Base-by-base conservation (phyloP, 805 yeast species). In the Hanseniaspora singularis region DNA sequence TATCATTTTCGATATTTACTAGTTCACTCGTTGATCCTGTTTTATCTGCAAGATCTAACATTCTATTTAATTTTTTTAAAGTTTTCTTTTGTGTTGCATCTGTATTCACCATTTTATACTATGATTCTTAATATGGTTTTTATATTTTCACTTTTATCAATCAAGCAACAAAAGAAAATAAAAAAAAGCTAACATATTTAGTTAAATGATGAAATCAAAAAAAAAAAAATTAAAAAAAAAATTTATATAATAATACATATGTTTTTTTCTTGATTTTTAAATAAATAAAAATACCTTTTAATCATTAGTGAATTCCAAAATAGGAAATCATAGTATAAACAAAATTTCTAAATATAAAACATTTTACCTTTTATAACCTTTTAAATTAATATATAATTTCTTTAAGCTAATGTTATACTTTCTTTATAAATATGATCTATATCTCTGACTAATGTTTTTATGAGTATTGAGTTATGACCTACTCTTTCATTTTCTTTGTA, bases 401-500 rank as follows among this genome's bases (percentile, higher is more conserved):
- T 6, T 32, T 33, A 47, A 9, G 50, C 50, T 10, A 47, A 19
- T 10, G 50, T 47, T 12, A 47, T 47, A 18, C 46, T 33, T 31
- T 47, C 46, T 14, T 37, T 47, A 27, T 47, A 47, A 14, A 47
- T 47, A 28, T 31, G 22, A 38, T 52, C 44, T 11, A 63, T 57
- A 43, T 63, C 65, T 18, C 55, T 51, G 30, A 64, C 59, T 16
- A 63, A 46, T 32, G 62, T 64, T 18, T 54, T 56, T n/a, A 62
- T 58, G 23, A 63, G 48, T 12, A 63, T 56, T 1, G 66, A 63
- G 45, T 61, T 63, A 18, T 54, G 53, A 2, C 65, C 65, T 12
- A 62, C 65, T 20, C 50, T 58, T 57, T 36, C 49, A 46, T 33
- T 40, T 42, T 38, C 42, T 26, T 24, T 39, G 9, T 18, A 10